A percentile compares a stretch with the other conserved stretches of the same genome.
Conservation (phyloP, 148 eudicot species). For the Rhododendron ovatum region DNA sequence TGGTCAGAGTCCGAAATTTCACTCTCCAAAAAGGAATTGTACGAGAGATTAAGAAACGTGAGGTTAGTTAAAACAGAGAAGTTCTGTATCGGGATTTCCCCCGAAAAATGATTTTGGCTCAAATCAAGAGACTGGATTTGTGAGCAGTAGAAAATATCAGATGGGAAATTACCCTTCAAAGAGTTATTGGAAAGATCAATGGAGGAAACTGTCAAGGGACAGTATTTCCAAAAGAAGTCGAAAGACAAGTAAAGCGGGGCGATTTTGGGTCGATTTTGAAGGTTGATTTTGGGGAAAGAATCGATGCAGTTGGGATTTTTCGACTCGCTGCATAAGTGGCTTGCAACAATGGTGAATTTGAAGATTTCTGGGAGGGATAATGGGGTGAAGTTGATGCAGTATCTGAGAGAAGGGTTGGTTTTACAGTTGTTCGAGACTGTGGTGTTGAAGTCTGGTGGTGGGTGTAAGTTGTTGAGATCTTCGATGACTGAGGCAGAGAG, state of each 20-base stretch:
- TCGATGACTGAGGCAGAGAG: slow-evolving; percentile 21
- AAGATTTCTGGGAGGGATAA: slow-evolving; percentile 22
- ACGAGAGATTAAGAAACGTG: slow-evolving; percentile 24
- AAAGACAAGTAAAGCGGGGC: slow-evolving; percentile 34
- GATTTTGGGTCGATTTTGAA: slow-evolving; percentile 20
- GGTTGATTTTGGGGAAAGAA: slow-evolving; percentile 24
- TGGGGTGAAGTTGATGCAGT: slow-evolving; percentile 27
- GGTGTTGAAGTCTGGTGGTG: slow-evolving; percentile 32
- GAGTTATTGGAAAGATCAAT: slow-evolving; percentile 33
- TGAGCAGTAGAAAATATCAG: slow-evolving; percentile 25
- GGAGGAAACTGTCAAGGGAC: slow-evolving; percentile 25
- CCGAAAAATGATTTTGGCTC: slow-evolving; percentile 30
- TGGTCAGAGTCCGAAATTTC: slow-evolving; percentile 13
- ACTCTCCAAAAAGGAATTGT: slow-evolving; percentile 28
- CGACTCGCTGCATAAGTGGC: slow-evolving; percentile 32
- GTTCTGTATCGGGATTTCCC: slow-evolving; percentile 28
- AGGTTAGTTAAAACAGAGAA: slow-evolving; percentile 22
- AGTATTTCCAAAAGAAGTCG: slow-evolving; percentile 37
- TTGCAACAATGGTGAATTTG: slow-evolving; percentile 30
- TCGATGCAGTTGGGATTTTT: slow-evolving; percentile 28
- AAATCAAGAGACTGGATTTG: slow-evolving; percentile 30
- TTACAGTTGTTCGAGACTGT: slow-evolving; percentile 31
- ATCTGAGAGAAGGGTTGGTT: slow-evolving; percentile 26
- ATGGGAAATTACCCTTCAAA: slow-evolving; percentile 27
- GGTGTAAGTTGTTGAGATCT: slow-evolving; percentile 28